These are phyloP conservation scores for Eimeria nieschulzi DNA, from an alignment of 169 alveolate species.

Conservation along the genomic window DNA sequence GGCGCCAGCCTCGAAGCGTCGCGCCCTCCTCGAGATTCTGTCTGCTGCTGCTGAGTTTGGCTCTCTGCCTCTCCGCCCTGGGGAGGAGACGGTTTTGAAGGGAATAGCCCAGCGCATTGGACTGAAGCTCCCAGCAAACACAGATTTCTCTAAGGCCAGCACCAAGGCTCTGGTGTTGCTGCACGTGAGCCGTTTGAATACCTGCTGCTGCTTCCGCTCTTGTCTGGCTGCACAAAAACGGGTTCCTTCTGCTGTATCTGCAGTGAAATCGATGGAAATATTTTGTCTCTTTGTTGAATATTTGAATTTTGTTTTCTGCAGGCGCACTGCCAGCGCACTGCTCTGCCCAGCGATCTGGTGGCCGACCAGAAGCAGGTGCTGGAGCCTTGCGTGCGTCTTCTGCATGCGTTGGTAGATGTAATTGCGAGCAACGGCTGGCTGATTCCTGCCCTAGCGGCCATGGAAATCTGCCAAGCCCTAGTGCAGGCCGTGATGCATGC, in stretches of 20 bases:
- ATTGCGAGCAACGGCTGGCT: slow-evolving; percentile 95
- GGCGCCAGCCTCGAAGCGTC: slow-evolving; percentile 80
- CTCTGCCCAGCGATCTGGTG: slow-evolving; percentile 86
- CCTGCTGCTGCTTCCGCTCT: background rate
- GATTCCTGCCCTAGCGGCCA: slow-evolving; percentile 94
- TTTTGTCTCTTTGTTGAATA: background rate
- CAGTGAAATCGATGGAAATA: background rate
- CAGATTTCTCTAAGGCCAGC: slow-evolving; percentile 72
- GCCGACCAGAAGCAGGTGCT: slow-evolving; percentile 86
- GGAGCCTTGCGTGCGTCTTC: slow-evolving; percentile 85
- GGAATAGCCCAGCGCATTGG: slow-evolving; percentile 80
- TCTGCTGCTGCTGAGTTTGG: slow-evolving; percentile 90
- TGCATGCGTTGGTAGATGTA: slow-evolving; percentile 98
- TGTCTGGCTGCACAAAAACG: background rate
- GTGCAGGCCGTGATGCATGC: slow-evolving; percentile 95
- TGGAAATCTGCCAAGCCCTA: slow-evolving; percentile 97
- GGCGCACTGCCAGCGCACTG: slow-evolving; percentile 95
- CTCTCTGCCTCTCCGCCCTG: slow-evolving; percentile 87
- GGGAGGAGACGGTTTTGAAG: slow-evolving; percentile 86
- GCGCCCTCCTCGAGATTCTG: slow-evolving; percentile 86
- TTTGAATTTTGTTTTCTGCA: slow-evolving; percentile 83
- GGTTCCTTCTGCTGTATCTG: background rate
- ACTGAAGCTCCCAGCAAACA: slow-evolving; percentile 52
- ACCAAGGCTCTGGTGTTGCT: slow-evolving; percentile 79
- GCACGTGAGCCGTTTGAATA: slow-evolving; percentile 56